Evolutionary conservation across 345 rosid species (phyloP), one percentile per base, ranked within the genome.

Genomic region (Crucihimalaya himalaica): DNA sequence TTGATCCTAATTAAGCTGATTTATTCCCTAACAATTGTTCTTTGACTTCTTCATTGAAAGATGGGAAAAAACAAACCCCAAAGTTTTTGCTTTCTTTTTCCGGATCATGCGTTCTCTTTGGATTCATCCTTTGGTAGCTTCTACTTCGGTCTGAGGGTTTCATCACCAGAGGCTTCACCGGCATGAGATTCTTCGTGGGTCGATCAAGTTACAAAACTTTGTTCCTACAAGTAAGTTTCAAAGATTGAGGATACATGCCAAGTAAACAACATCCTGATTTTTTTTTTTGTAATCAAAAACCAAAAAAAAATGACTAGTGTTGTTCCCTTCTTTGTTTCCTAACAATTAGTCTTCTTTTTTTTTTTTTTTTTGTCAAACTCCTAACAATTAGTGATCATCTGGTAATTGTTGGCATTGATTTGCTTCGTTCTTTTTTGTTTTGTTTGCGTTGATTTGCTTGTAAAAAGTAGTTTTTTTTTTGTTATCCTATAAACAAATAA

Each of bases 91-190:
- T 78, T 71, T 48, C 3, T 43, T 65, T 34, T 68, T 80, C 52
- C 37, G 97, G 95, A 88, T 88, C 92, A 91, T 91, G 97, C 97
- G 84, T 88, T 83, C 90, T 88, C 84, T 87, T 88, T 86, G 95
- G 95, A 87, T 88, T 81, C 83, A 80, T 91, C 86, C 97, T 88
- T 79, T 71, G 75, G 84, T 85, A 72, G 93, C 96, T 87, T 81
- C 58, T 42, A 51, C 67, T 50, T 28, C 46, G 47, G 12, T 66
- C 31, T 40, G 61, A 65, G 8, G 29, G 34, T 57, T 70, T 56
- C 62, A 18, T 27, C 15, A 20, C 18, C 57, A 47, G 77, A 78
- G 46, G n/a, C 59, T 27, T 63, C 34, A 51, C 71, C 51, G 35
- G 25, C 67, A 6, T 45, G n/a, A 75, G 78, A 60, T 68, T 51